Conservation (phyloP, 371 early-diverging fungal genomes). For the Chytridiales sp. region DNA sequence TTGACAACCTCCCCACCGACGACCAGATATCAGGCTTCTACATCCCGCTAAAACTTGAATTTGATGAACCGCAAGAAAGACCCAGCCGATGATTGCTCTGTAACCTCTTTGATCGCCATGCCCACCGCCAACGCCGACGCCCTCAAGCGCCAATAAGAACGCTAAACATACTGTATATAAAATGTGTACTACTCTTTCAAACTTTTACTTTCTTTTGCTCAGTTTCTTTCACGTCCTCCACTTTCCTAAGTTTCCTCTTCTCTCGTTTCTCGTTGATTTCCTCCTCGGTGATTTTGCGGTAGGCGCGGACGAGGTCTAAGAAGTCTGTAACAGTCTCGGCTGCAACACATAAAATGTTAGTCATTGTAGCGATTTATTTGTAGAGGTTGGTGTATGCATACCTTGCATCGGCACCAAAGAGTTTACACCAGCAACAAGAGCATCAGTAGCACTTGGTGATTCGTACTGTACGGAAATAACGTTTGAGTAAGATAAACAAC, state of each 20-base stretch:
- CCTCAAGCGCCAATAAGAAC: too few species aligned
- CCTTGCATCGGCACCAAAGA: background rate
- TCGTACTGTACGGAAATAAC: background rate
- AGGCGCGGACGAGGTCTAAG: constrained; percentile 3
- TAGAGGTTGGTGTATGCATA: background rate
- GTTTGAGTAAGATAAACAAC: background rate
- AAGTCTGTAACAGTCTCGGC: constrained; percentile 8
- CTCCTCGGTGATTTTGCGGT: constrained; percentile 22
- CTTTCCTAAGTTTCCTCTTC: constrained; percentile 4
- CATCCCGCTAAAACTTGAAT: too few species aligned
- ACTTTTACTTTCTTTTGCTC: background rate
- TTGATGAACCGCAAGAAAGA: too few species aligned
- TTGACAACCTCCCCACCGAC: too few species aligned
- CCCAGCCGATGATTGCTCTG: too few species aligned
- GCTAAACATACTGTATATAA: too few species aligned
- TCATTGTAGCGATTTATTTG: background rate
- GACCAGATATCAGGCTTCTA: too few species aligned
- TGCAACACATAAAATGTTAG: background rate
- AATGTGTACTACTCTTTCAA: background rate
- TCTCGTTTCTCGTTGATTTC: constrained; percentile 10
- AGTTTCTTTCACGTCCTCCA: background rate
- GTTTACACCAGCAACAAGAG: background rate
- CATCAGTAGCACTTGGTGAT: background rate
- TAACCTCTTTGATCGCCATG: too few species aligned
- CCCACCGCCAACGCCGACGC: too few species aligned